Conservation (phyloP, 1,284 basidiomycete genomes). For the Trichosporon sp. region DNA sequence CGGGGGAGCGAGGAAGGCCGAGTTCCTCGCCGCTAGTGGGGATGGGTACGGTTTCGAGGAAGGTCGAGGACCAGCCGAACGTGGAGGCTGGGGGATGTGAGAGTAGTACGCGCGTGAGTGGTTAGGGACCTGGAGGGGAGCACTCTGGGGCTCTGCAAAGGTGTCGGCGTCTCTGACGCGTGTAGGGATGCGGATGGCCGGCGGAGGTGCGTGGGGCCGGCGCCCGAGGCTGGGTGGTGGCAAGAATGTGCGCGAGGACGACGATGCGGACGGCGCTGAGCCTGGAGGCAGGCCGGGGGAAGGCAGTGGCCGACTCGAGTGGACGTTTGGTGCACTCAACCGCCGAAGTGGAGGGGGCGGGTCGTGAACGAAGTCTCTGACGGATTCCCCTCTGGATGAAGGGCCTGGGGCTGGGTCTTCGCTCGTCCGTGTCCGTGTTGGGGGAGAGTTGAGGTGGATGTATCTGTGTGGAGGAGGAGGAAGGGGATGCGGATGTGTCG, state of each 20-base stretch:
- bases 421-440: background rate
- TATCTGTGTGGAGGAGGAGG: background rate
- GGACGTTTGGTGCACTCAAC: conserved; percentile 10
- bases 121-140: conserved; percentile 10
- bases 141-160: conserved; percentile 7
- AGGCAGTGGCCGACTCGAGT: background rate
- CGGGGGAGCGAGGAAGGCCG: conserved; percentile 3
- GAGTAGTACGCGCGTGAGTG: conserved; percentile 4
- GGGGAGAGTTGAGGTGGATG: background rate
- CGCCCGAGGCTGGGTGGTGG: conserved; percentile 10
- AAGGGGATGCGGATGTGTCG: background rate
- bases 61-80: conserved; percentile 7
- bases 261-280: conserved; percentile 3
- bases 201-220: conserved; percentile 12
- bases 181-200: conserved; percentile 12
- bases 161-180: conserved; percentile 6
- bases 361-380: conserved; percentile 12
- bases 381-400: background rate
- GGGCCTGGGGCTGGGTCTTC: background rate
- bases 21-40: conserved; percentile 4
- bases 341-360: conserved; percentile 14
- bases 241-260: conserved; percentile 4
- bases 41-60: conserved; percentile 7
- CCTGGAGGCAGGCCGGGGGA: background rate
- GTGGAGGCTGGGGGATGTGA: conserved; percentile 10